Conservation (phyloP, 345 rosid genomes). For the Hevea brasiliensis region DNA sequence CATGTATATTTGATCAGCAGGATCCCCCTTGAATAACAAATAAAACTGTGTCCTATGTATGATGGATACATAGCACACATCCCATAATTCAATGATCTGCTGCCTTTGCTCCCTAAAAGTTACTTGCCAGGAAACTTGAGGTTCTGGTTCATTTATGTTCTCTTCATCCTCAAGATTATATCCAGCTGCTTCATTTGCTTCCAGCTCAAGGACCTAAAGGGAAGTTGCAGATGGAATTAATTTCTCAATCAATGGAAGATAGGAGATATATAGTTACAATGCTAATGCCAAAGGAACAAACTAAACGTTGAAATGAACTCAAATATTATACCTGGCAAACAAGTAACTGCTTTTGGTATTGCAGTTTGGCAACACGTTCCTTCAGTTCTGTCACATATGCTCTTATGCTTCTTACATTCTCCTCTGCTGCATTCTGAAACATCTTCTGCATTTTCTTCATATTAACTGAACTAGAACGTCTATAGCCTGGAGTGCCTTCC, state of each 20-base stretch:
- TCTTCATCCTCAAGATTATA: constrained; percentile 62
- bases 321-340: constrained; percentile 77
- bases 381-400: constrained; percentile 90
- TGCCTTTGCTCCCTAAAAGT: constrained; percentile 86
- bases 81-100: constrained; percentile 92
- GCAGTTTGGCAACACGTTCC: constrained; percentile 95
- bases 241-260: background rate
- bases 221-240: background rate
- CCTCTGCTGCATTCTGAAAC: constrained; percentile 99
- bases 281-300: background rate
- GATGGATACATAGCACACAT: constrained; percentile 78
- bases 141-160: constrained; percentile 39
- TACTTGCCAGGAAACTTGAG: constrained; percentile 80
- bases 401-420: constrained; percentile 93
- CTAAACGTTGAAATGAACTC: background rate
- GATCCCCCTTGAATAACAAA: constrained; percentile 87
- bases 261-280: background rate
- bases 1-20: constrained; percentile 96
- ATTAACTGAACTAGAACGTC: constrained; percentile 84
- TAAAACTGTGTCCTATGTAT: constrained; percentile 96
- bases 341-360: constrained; percentile 99
- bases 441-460: constrained; percentile 98
- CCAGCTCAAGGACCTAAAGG: constrained; percentile 85
- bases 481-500: constrained; percentile 72
- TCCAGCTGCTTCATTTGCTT: constrained; percentile 95